phyloP scores from a whole-genome alignment of 2,329 filamentous ascomycete genomes.

The Fusarium sp. region DNA sequence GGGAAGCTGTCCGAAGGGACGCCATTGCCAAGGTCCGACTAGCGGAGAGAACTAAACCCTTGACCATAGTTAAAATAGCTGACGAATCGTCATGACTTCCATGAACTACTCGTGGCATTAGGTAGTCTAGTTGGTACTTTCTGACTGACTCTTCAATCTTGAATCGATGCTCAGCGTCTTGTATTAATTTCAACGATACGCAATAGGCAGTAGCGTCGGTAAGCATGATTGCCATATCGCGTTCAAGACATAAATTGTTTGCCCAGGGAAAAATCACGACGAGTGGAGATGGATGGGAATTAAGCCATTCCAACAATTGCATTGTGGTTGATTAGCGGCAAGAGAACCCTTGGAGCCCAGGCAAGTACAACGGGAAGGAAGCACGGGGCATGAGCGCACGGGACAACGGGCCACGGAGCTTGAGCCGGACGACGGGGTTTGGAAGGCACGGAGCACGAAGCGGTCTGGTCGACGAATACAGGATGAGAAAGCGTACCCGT shows the following conservation, averaged over 20 bases:
- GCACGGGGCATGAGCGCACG: slow-evolving; percentile 30
- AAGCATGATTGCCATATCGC: neutral
- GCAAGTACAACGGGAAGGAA: slow-evolving; percentile 33
- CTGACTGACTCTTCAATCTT: slow-evolving; percentile 27
- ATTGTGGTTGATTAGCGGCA: slow-evolving; percentile 26
- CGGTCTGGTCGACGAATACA: slow-evolving; percentile 8
- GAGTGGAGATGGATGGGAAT: slow-evolving; percentile 1
- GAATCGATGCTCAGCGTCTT: slow-evolving; percentile 16
- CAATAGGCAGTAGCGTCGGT: neutral
- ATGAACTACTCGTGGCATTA: slow-evolving; percentile 27
- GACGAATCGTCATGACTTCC: slow-evolving; percentile 37
- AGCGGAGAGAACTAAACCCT: slow-evolving; percentile 35
- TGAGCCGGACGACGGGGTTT: slow-evolving; percentile 32
- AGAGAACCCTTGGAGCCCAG: neutral
- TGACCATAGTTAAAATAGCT: slow-evolving; percentile 37
- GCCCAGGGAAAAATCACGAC: neutral
- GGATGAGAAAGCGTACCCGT: slow-evolving; percentile 27
- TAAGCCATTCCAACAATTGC: neutral
- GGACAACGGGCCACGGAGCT: slow-evolving; percentile 31
- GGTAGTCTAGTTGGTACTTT: slow-evolving; percentile 6
- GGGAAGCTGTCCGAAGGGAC: slow-evolving; percentile 41
- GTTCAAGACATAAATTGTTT: neutral
- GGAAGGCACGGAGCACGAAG: slow-evolving; percentile 32
- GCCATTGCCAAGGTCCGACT: slow-evolving; percentile 34
- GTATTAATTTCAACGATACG: neutral